Evolutionary conservation across 2,329 filamentous ascomycete species (phyloP), one percentile per base, ranked within the genome.

Genomic region (Botrytis squamosa): DNA sequence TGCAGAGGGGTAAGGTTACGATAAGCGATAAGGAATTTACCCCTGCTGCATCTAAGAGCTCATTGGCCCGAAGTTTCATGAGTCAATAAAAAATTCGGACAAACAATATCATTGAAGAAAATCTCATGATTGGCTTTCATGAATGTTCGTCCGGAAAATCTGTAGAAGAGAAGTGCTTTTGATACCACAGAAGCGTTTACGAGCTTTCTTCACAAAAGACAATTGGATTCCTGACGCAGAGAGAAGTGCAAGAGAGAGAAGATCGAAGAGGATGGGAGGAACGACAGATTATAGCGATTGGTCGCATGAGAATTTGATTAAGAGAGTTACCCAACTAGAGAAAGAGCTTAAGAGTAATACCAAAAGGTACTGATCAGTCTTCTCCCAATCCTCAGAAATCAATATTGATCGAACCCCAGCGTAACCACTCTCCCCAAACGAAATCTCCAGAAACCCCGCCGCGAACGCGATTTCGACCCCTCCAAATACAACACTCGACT

Each of bases 401-500:
- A 8, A 36, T 46, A 36, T 55, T 73, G 42, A 73, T 49, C 52
- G n/a, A 52, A 29, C 4, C 42, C 25, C 67, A 77, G 76, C 70
- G 64, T 71, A 46, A 68, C 29, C 10, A 52, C 52, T n/a, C 29
- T 68, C 16, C n/a, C 62, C 44, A 88, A 84, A 78, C 86, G 84
- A 76, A 78, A 86, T 75, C 78, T 71, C 59, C 80, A 80, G 74
- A 81, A 80, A 70, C 74, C 76, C 3, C 77, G 78, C 33, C 70
- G 72, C 52, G 80, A 80, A 70, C 77, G 78, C 62, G 73, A 71
- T 14, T 81, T 97, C 80, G 93, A 98, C 81, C 90, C 93, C 0
- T 90, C 90, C 22, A 92, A 90, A 80, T 97, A 98, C 82, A 88
- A 89, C 52, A 97, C 94, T 1, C 90, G 96, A 65, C 90, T 92